Percentiles rank a stretch among this genome's conserved stretches.
Evolutionary conservation across 345 rosid genomes (phyloP).

Genomic region (Populus nigra): DNA sequence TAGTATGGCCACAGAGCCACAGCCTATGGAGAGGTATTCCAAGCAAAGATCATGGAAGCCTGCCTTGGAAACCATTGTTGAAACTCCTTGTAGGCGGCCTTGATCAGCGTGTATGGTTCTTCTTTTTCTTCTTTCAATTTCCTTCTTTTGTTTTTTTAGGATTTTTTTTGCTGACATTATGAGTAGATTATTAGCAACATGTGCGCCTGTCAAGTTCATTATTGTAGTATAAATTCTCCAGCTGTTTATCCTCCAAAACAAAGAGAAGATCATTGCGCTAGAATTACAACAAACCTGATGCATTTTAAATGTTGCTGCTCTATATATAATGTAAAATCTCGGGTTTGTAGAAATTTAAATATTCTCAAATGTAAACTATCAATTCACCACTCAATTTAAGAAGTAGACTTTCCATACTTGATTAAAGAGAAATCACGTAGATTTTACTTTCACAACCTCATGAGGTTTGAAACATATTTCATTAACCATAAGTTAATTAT

Average conservation of each 20-base stretch:
- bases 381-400: too few relatives aligned
- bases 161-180: neutral
- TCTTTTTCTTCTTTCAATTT: neutral
- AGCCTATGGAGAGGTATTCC: slow-evolving; percentile 20
- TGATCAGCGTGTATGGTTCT: neutral
- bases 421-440: too few relatives aligned
- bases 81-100: slow-evolving; percentile 25
- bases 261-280: neutral
- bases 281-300: neutral
- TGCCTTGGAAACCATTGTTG: slow-evolving; percentile 54
- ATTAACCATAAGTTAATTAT: too few relatives aligned
- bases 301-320: neutral
- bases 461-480: too few relatives aligned
- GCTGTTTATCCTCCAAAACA: neutral
- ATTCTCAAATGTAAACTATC: too few relatives aligned
- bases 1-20: neutral
- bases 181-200: neutral
- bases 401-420: too few relatives aligned
- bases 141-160: neutral
- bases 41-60: slow-evolving; percentile 65
- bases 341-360: too few relatives aligned
- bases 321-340: too few relatives aligned
- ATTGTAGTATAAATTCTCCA: neutral
- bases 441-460: too few relatives aligned
- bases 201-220: neutral